Evolutionary conservation across 768 basidiomycete species (phyloP).

Genomic region (Clitopilus passeckerianus): DNA sequence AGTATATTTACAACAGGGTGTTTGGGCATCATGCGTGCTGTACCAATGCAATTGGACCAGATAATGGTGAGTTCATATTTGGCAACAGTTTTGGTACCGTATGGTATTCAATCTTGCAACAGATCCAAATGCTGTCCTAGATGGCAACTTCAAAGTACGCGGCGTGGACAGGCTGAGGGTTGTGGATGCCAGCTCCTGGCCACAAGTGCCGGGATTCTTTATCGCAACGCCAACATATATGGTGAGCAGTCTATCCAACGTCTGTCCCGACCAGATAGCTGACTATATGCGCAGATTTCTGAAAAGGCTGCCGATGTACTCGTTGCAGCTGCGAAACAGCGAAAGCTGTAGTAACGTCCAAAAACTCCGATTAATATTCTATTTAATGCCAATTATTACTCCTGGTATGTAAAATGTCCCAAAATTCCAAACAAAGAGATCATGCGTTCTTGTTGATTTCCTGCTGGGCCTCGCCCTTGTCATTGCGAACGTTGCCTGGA

Average conservation of each 20-base stretch:
- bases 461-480: slow-evolving; percentile 10
- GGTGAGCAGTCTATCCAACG: slow-evolving; percentile 11
- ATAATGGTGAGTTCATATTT: slow-evolving; percentile 15
- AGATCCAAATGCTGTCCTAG: slow-evolving; percentile 24
- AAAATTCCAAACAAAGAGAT: background rate
- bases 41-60: slow-evolving; percentile 22
- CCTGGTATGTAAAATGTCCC: no score
- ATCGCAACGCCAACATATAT: slow-evolving; percentile 25
- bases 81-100: no score
- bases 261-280: background rate
- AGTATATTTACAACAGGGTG: slow-evolving; percentile 16
- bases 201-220: slow-evolving; percentile 25
- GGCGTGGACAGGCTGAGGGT: slow-evolving; percentile 23
- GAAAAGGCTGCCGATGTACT: slow-evolving; percentile 25
- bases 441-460: slow-evolving; percentile 9
- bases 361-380: background rate
- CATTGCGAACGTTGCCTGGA: slow-evolving; percentile 37
- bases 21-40: slow-evolving; percentile 28
- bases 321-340: slow-evolving; percentile 10
- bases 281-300: slow-evolving; percentile 15
- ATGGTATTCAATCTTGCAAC: background rate
- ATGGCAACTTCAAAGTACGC: slow-evolving; percentile 23
- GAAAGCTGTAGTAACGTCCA: background rate
- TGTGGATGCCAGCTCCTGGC: slow-evolving; percentile 24
- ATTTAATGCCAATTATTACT: no score